Base-by-base conservation (phyloP, 2,329 filamentous ascomycete genomes). In the Verticillium nonalfalfae region DNA sequence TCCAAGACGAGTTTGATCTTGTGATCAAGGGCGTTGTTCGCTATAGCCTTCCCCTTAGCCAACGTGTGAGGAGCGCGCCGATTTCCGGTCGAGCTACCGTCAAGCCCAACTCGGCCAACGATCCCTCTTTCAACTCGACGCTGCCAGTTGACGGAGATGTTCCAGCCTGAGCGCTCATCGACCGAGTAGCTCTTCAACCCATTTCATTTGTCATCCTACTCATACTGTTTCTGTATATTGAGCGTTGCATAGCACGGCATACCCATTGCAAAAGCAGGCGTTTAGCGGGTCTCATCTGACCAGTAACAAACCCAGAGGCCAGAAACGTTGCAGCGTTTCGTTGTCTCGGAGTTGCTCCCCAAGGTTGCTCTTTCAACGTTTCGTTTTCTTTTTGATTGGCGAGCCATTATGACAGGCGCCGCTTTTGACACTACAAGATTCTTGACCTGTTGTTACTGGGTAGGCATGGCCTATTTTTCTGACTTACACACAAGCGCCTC, bases 1-100 rank as follows among this genome's bases (percentile, higher is more conserved):
- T 97, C 58, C 86, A 96, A 66, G 90, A 97, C 73, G 91, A 94
- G 55, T 99, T 98, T 68, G 92, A 97, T 67, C 82, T 99, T 57
- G 94, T 98, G 63, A 85, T 99, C 52, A 89, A 95, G 68, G 95
- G 95, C 26, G 90, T 95, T 14, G 81, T 99, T 67, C 93, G 93
- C 71, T 99, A 99, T 70, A 84, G 79, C 35, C 77, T 89, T 38
- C 86, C 86, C 2, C 76, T 89, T 59, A 88, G 84, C 67, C 82
- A 84, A 66, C 82, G 80, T 60, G 74, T 86, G 40, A 78, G 85
- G 65, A 87, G 82, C 65, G 83, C 84, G 9, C 79, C 83, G 7
- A 85, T 89, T 55, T 82, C 84, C 10, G 85, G 84, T 36, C 79
- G 85, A 66, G 82, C 82, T 10, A 81, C 78, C 1, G 84, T 89